A percentile compares a stretch with the other conserved stretches of the same genome.
Evolutionary conservation across 1,139 yeast genomes (phyloP).

Genomic region (Geotrichum carabidarum): DNA sequence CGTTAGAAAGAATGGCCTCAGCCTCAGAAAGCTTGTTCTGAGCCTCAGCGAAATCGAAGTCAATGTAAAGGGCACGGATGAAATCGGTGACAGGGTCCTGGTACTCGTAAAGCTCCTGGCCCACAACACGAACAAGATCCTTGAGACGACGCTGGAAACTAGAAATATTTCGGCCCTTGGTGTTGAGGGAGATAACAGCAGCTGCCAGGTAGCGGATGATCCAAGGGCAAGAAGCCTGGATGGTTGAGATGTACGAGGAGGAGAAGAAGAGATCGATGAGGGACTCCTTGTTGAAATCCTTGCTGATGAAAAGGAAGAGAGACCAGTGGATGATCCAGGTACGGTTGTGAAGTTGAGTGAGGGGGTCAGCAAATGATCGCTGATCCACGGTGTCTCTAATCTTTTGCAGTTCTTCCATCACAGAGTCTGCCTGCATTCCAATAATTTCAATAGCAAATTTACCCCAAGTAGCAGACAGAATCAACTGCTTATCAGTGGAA

Average conservation of each 20-base stretch:
- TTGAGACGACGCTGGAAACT: conserved; percentile 49
- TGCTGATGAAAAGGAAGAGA: conserved; percentile 53
- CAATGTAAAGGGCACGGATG: conserved; percentile 50
- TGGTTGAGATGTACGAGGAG: conserved; percentile 54
- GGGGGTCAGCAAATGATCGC: conserved; percentile 48
- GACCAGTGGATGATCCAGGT: conserved; percentile 66
- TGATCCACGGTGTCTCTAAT: conserved; percentile 54
- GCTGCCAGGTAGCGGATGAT: conserved; percentile 55
- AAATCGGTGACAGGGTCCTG: conserved; percentile 56
- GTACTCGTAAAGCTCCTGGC: conserved; percentile 57
- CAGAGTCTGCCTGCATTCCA: conserved; percentile 48
- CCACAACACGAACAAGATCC: conserved; percentile 52
- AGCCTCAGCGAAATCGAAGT: conserved; percentile 52
- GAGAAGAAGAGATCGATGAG: conserved; percentile 52
- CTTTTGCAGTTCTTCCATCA: conserved; percentile 48
- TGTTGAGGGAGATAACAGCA: conserved; percentile 47
- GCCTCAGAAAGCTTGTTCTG: conserved; percentile 46
- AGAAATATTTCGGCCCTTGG: conserved; percentile 35
- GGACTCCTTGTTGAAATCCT: conserved; percentile 45
- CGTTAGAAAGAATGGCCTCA: conserved; percentile 45
- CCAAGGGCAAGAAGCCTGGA: conserved; percentile 67
- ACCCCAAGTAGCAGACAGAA: conserved; percentile 60
- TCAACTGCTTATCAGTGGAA: conserved; percentile 47
- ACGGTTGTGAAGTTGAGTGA: conserved; percentile 54
- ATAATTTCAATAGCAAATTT: conserved; percentile 54